Evolutionary conservation across 1,284 basidiomycete genomes (phyloP), one percentile per base, ranked within the genome.

Genomic region (Coriolopsis trogii): DNA sequence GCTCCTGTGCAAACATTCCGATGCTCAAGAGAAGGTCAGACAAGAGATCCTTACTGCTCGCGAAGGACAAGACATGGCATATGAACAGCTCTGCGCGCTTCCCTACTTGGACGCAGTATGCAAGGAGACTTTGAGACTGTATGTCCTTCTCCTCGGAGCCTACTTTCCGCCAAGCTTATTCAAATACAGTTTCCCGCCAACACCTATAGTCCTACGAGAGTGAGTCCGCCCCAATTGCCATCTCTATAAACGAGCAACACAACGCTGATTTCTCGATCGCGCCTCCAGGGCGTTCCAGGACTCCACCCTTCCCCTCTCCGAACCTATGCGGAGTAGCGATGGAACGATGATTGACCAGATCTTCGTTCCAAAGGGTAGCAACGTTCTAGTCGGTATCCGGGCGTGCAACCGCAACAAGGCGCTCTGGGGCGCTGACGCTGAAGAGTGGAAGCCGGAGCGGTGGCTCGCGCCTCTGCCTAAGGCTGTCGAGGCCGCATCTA

Each of bases 331-430:
- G 1, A 57, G 57, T 20, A 39, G 26, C 3, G 54, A 63, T 33
- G 78, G 76, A 0, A 48, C 71, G 37, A 53, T 61, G 1, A 66
- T 77, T 2, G 64, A 72, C 31, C 67, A 67, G 20, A 60, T 85
- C 26, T 51, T 70, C 2, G 64, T 78, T 15, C 59, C 65, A 21
- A 77, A 79, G 53, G 80, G 78, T 3, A 77, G 55, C 18, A 55
- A 53, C 24, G 50, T 68, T 18, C 52, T 67, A 15, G 49, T 67
- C 25, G 63, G 61, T 20, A 60, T 66, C 18, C 51, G 58, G 10
- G 63, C 63, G 0, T 59, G 62, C 43, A 67, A 69, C 43, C 59
- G 62, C n/a, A 62, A 68, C 55, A 60, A 57, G 21, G 56, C 55
- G 3, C 47, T 65, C 0, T 70, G 68, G 67, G 68, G 67, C 2